Evolutionary conservation across 768 basidiomycete species (phyloP).

Genomic region (Mycena galericulata): DNA sequence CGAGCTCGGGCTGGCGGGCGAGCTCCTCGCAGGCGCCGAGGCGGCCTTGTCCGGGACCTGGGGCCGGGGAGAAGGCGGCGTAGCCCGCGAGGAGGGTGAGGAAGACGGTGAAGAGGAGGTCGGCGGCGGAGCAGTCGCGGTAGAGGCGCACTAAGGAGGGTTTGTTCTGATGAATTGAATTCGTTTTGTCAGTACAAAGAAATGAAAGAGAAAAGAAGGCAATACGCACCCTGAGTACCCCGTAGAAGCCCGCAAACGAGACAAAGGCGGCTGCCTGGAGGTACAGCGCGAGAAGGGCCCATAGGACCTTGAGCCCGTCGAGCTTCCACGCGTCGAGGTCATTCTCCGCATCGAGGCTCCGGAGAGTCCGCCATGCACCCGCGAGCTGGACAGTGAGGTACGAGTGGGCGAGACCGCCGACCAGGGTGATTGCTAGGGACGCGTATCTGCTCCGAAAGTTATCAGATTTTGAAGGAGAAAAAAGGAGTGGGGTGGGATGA

Average conservation of each 20-base stretch:
- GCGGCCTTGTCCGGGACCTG: slow-evolving; percentile 60
- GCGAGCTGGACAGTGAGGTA: slow-evolving; percentile 52
- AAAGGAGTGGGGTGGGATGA: no score
- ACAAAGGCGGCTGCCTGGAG: slow-evolving; percentile 74
- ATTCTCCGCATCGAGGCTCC: slow-evolving; percentile 60
- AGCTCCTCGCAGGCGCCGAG: slow-evolving; percentile 77
- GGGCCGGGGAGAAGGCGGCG: slow-evolving; percentile 66
- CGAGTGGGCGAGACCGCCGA: slow-evolving; percentile 49
- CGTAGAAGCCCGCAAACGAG: slow-evolving; percentile 72
- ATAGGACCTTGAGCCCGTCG: slow-evolving; percentile 61
- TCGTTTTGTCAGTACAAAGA: background rate
- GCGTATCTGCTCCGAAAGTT: slow-evolving; percentile 45
- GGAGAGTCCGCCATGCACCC: slow-evolving; percentile 48
- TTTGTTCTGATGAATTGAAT: slow-evolving; percentile 58
- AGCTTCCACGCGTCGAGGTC: slow-evolving; percentile 58
- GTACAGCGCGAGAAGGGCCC: no score
- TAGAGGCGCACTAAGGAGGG: slow-evolving; percentile 80
- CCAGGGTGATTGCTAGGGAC: slow-evolving; percentile 53
- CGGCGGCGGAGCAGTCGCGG: slow-evolving; percentile 84
- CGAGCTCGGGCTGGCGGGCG: slow-evolving; percentile 70
- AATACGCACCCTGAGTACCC: slow-evolving; percentile 72
- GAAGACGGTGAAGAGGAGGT: slow-evolving; percentile 77
- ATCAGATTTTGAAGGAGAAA: background rate
- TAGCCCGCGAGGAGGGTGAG: slow-evolving; percentile 66
- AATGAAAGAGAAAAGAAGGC: background rate